Base-by-base conservation (phyloP, 495 filamentous ascomycete genomes). In the Massariosphaeria phaeospora region DNA sequence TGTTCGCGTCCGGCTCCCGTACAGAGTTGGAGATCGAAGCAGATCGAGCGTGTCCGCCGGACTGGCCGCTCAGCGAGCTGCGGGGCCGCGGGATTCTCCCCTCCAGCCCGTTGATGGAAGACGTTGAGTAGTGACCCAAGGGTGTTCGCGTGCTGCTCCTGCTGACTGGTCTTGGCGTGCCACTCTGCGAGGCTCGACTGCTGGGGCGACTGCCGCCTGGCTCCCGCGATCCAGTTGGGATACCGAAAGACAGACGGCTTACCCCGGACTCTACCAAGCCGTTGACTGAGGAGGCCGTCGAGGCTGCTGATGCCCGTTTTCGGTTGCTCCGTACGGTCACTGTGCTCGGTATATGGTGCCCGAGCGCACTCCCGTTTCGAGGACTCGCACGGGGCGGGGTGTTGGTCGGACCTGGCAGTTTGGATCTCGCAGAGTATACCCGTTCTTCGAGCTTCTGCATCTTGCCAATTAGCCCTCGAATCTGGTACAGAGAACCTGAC, bases 401-500 rank as follows among this genome's bases (percentile, higher is more conserved):
- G 43, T 73, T 79, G 12, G 79, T 79, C 9, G 88, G 88, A 3
- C 81, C 86, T 0, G 93, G 93, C 2, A 98, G 79, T 68, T 95
- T 95, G 27, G 89, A 95, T 56, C 89, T 82, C 21, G 87, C 93
- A n/a, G 85, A 88, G 42, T 97, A 90, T 6, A 98, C 90, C 26
- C 91, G 78, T 52, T 91, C 85, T 68, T 97, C 94, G 34, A 98
- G 81, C 57, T 85, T 83, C 68, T 95, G 89, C 94, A 98, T 96
- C 70, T 96, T 93, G 20, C 88, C 90, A 51, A 91, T 93, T 48
- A 98, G 80, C 2, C 84, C 84, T 23, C 93, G 89, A 64, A 97
- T 91, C 64, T 98, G 93, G 51, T 85, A 86, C 26, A 98, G 78
- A 3, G 94, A 96, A 30, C 82, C 86, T 15, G 94, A 96, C 30